Evolutionary conservation across 345 rosid species (phyloP).

Genomic region (Populus pruinosa): DNA sequence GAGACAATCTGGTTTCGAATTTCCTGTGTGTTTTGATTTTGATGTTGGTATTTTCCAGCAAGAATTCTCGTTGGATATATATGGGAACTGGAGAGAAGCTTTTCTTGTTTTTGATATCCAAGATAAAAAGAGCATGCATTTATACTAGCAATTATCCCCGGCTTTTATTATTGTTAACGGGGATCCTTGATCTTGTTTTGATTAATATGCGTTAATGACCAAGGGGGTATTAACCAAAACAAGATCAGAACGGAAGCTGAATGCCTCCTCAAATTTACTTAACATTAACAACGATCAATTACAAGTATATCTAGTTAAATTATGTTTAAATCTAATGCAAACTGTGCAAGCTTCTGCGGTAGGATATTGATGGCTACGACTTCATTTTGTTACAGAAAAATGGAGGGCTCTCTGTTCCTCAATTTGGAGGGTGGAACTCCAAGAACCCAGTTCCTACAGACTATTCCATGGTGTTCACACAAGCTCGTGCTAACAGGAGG

Average conservation of each 20-base stretch:
- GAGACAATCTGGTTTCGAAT: background rate
- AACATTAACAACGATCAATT: background rate
- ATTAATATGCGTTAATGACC: constrained; percentile 21
- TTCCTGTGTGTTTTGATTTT: background rate
- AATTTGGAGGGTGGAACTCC: constrained; percentile 82
- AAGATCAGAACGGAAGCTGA: background rate
- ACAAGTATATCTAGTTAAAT: background rate
- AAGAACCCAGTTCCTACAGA: constrained; percentile 39
- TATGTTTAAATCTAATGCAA: background rate
- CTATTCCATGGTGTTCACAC: constrained; percentile 61
- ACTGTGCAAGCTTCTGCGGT: background rate
- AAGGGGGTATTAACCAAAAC: constrained; percentile 23
- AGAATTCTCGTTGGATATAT: background rate
- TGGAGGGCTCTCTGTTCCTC: constrained; percentile 57
- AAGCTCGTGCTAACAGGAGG: constrained; percentile 71
- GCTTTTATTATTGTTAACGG: background rate
- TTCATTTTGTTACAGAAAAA: constrained; percentile 25
- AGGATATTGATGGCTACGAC: background rate
- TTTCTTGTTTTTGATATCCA: background rate
- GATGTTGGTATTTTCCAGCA: background rate
- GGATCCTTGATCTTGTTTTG: constrained; percentile 9
- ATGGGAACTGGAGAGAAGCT: background rate
- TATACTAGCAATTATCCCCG: background rate
- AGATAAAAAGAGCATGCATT: background rate
- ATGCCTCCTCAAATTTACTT: background rate